Conservation (phyloP, 352 stramenopile species). For the Pythium monospermum region DNA sequence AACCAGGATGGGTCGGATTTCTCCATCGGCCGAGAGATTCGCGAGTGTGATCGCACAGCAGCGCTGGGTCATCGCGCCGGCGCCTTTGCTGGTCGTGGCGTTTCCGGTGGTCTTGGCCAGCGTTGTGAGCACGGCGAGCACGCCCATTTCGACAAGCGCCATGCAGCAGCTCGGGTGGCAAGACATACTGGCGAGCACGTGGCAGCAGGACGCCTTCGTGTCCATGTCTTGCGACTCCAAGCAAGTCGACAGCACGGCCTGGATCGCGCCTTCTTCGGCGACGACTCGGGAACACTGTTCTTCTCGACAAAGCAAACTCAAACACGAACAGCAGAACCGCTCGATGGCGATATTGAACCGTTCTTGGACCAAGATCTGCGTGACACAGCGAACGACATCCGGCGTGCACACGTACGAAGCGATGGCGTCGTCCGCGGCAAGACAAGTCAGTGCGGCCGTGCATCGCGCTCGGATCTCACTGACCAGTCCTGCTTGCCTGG, state of each 20-base stretch:
- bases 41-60: slow-evolving; percentile 67
- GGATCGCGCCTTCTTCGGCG: slow-evolving; percentile 37
- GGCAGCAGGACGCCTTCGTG: slow-evolving; percentile 69
- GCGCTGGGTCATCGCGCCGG: slow-evolving; percentile 32
- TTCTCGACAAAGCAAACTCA: slow-evolving; percentile 71
- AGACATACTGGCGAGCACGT: slow-evolving; percentile 70
- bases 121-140: slow-evolving; percentile 50
- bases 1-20: slow-evolving; percentile 43
- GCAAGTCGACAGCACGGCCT: slow-evolving; percentile 57
- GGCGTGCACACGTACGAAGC: slow-evolving; percentile 35
- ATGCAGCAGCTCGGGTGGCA: slow-evolving; percentile 59
- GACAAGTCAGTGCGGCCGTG: slow-evolving; percentile 51
- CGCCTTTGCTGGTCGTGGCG: slow-evolving; percentile 27
- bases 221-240: slow-evolving; percentile 53
- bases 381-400: slow-evolving; percentile 53
- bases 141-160: slow-evolving; percentile 42
- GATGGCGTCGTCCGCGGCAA: slow-evolving; percentile 42
- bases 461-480: slow-evolving; percentile 58
- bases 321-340: slow-evolving; percentile 60
- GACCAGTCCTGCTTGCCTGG: slow-evolving; percentile 16
- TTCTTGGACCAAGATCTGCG: slow-evolving; percentile 43
- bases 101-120: slow-evolving; percentile 51
- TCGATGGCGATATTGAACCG: slow-evolving; percentile 53
- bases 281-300: slow-evolving; percentile 56
- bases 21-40: slow-evolving; percentile 51